Base-by-base conservation (phyloP, 768 basidiomycete species). In the Macrocybe gigantea region DNA sequence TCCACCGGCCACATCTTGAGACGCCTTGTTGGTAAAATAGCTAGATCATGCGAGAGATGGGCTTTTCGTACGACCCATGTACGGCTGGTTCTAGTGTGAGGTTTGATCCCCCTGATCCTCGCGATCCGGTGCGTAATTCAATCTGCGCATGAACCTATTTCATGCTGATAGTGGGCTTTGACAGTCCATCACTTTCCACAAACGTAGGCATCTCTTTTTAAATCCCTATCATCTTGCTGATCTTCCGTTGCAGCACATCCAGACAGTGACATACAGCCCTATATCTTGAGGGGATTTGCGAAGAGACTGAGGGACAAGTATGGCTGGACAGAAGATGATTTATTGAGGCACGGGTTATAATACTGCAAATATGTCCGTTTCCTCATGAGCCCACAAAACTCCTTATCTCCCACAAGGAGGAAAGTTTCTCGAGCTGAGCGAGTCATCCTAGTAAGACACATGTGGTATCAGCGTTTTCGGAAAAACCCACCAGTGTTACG, bases 41-140 rank as follows among this genome's bases (percentile, higher is more conserved):
- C 38, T 54, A 89, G 88, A 65, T 87, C 34, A 87, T 91, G 87
- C 66, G 70, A 34, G 84, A 85, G 41, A 81, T 91, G 78, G 88
- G 88, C 33, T 91, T 91, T 62, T 65, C 66, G 2, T 83, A 82
- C 54, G 80, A 82, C 58, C 83, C 83, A 5, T 80, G 79, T 50
- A 87, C 86, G 2, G 86, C 88, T 13, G 88, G 88, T 2, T 89
- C 87, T 7, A 86, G 85, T 60, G 88, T 91, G 33, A 77, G 87
- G 34, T 91, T 91, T 57, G 81, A 87, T 62, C 88, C 88, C 41
- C 88, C 85, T 12, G 69, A 81, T 55, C 57, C 59, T 40, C 63
- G 66, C 30, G 73, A 73, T 52, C 56, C 56, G 52, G 72, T 72
- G 44, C 39, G 70, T 57, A n/a, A 13, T 44, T 34, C n/a, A 13